These are phyloP conservation scores for Solanum tarapatanum DNA, from an alignment of 257 asterid species.

Conservation along the genomic window DNA sequence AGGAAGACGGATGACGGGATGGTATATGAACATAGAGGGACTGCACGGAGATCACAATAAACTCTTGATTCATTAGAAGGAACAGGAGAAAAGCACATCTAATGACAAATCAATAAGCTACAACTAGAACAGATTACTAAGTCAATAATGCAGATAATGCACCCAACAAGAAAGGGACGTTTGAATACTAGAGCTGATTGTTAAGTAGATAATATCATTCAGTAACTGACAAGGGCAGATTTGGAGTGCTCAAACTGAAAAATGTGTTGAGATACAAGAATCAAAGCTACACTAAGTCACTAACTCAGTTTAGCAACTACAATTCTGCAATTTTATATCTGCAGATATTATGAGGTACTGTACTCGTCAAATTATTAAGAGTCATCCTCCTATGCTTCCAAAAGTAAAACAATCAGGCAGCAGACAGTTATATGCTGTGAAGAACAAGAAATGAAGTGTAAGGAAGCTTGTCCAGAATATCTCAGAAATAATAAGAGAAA, in stretches of 20 bases:
- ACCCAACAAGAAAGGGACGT: not conserved
- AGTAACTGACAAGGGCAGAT: not conserved
- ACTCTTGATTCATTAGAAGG: not conserved
- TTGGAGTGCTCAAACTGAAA: not conserved
- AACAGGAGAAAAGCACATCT: not conserved
- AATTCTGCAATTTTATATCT: not conserved
- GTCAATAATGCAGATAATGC: not conserved
- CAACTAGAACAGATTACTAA: not conserved
- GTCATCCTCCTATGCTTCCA: not conserved
- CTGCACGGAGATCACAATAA: conserved; percentile 30
- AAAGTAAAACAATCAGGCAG: not conserved
- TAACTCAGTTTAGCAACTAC: not conserved
- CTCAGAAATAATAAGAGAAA: not conserved
- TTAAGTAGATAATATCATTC: not conserved
- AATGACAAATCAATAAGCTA: not conserved
- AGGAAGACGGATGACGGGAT: conserved; percentile 82
- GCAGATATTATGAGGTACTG: not conserved
- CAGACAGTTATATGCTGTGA: not conserved
- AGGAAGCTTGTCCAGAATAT: not conserved
- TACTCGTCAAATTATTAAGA: not conserved
- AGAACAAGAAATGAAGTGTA: not conserved
- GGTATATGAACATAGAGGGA: conserved; percentile 92
- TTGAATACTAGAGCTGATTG: not conserved
- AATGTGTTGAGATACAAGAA: not conserved
- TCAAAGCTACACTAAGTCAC: not conserved